Evolutionary conservation across 768 basidiomycete genomes (phyloP).

Genomic region (Rhizopogon vinicolor): DNA sequence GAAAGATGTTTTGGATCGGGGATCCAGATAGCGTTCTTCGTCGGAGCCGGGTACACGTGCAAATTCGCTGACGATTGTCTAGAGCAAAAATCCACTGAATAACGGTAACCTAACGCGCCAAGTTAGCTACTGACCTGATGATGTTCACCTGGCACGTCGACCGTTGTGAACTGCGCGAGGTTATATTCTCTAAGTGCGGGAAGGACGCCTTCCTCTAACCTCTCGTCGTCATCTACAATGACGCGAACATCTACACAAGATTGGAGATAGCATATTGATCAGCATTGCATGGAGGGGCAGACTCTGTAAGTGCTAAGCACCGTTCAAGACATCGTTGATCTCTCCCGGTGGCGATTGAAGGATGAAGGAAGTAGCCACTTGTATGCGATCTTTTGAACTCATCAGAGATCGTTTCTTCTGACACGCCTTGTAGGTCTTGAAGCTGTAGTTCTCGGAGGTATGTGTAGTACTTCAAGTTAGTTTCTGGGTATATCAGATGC

Average conservation of each 20-base stretch:
- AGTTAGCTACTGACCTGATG: conserved; percentile 58
- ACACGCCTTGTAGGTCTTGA: neutral
- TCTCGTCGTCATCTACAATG: conserved; percentile 83
- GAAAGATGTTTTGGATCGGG: conserved; percentile 73
- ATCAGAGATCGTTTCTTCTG: conserved; percentile 27
- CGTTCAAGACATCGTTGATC: conserved; percentile 94
- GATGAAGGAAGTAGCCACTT: conserved; percentile 73
- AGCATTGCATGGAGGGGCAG: conserved; percentile 1
- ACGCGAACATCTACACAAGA: conserved; percentile 71
- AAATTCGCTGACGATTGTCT: conserved; percentile 82
- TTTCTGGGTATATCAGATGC: no score
- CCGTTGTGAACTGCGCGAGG: conserved; percentile 79
- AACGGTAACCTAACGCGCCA: neutral
- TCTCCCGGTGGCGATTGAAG: conserved; percentile 93
- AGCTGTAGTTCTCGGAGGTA: no score
- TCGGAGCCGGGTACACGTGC: conserved; percentile 45
- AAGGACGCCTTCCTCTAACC: conserved; percentile 72
- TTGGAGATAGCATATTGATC: conserved; percentile 3
- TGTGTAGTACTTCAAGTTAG: no score
- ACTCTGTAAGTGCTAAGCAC: conserved; percentile 33
- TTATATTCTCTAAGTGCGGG: conserved; percentile 85
- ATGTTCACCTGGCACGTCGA: conserved; percentile 71
- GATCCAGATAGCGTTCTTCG: conserved; percentile 78
- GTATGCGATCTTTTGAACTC: conserved; percentile 60
- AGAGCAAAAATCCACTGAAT: conserved; percentile 1